Conservation (phyloP, 169 alveolate genomes). For the Ichthyophthirius multifiliis region DNA sequence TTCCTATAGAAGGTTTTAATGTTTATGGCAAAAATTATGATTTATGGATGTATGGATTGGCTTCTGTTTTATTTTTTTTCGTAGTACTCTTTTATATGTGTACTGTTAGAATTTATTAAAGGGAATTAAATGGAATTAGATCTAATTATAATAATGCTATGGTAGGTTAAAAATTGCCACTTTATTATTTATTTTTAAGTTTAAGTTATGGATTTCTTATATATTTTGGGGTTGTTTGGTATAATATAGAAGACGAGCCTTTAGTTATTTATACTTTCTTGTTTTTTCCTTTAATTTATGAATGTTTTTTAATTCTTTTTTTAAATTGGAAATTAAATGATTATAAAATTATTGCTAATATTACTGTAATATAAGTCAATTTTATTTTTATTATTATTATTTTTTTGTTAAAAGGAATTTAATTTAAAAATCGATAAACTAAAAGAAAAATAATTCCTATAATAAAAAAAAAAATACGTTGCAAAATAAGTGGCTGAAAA, state of each 20-base stretch:
- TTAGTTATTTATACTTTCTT: background rate
- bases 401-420: background rate
- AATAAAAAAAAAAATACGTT: background rate
- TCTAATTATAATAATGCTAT: background rate
- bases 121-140: slow-evolving; percentile 44
- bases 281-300: slow-evolving; percentile 12
- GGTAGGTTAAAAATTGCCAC: background rate
- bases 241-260: background rate
- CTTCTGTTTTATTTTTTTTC: slow-evolving; percentile 7
- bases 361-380: background rate
- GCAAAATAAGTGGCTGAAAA: background rate
- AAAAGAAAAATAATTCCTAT: background rate
- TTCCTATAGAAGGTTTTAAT: slow-evolving; percentile 20
- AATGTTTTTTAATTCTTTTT: background rate
- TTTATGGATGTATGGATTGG: slow-evolving; percentile 30
- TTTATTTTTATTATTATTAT: background rate
- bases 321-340: background rate
- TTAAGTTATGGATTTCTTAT: background rate
- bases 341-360: background rate
- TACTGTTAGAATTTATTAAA: slow-evolving; percentile 29
- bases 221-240: slow-evolving; percentile 3
- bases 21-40: slow-evolving; percentile 8
- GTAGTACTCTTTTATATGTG: slow-evolving; percentile 1
- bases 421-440: background rate
- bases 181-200: background rate